Conservation (phyloP, 2,329 filamentous ascomycete genomes). For the Pseudopithomyces chartarum region DNA sequence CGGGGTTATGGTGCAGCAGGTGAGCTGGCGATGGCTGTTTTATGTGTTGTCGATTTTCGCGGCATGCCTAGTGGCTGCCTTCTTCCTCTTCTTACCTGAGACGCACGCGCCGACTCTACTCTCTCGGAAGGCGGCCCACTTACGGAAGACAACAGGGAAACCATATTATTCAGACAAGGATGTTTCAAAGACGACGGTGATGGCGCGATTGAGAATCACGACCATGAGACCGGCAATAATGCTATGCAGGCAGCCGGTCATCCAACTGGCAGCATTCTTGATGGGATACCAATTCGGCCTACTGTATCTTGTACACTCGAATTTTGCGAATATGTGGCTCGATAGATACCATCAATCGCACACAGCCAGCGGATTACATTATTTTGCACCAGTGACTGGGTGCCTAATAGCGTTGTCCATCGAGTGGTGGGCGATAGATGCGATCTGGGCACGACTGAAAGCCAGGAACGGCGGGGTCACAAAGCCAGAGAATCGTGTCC, state of each 20-base stretch:
- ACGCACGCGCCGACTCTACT: conserved; percentile 53
- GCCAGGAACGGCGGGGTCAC: conserved; percentile 15
- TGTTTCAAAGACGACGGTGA: conserved; percentile 5
- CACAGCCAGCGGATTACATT: conserved; percentile 21
- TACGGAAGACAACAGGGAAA: conserved; percentile 49
- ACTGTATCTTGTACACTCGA: conserved; percentile 28
- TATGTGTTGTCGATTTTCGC: conserved; percentile 23
- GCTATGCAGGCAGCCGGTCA: conserved; percentile 58
- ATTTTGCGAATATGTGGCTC: conserved; percentile 26
- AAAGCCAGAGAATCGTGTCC: conserved; percentile 24
- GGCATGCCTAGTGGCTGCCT: conserved; percentile 18
- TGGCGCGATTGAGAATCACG: conserved; percentile 19
- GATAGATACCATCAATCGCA: conserved; percentile 18
- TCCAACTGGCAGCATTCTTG: conserved; percentile 50
- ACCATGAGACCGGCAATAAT: conserved; percentile 59
- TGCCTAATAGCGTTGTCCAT: conserved; percentile 52
- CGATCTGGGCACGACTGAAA: conserved; percentile 44
- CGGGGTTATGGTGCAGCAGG: conserved; percentile 21
- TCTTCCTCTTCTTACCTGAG: conserved; percentile 48
- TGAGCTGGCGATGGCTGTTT: conserved; percentile 29
- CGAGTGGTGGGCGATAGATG: conserved; percentile 52
- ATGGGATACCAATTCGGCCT: conserved; percentile 49
- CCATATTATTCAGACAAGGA: conserved; percentile 27
- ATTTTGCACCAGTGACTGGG: conserved; percentile 61
- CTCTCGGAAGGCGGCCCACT: conserved; percentile 44